Conservation (phyloP, 73 alveolate genomes). For the Paramecium sexaurelia region DNA sequence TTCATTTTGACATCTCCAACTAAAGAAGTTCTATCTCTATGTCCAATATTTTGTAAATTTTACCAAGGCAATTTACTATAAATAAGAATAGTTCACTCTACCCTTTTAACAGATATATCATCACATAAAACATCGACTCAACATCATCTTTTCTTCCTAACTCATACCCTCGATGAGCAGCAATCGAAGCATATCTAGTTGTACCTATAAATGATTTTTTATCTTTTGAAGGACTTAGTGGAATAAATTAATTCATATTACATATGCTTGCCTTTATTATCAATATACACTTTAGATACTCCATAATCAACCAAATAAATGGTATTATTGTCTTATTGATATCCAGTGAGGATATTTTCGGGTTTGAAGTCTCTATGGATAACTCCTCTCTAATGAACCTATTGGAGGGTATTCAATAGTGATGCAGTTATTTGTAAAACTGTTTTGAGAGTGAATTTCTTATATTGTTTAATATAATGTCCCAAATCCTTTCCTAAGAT, state of each 20-base stretch:
- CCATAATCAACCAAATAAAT: conserved; percentile 63
- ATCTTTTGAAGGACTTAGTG: conserved; percentile 23
- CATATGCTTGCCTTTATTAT: conserved; percentile 57
- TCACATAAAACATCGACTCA: conserved; percentile 74
- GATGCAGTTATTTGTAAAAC: conserved; percentile 23
- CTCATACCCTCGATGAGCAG: conserved; percentile 81
- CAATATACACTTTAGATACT: conserved; percentile 63
- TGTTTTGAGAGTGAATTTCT: conserved; percentile 56
- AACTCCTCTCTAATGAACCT: conserved; percentile 58
- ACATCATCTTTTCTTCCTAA: conserved; percentile 84
- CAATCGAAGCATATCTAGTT: conserved; percentile 84
- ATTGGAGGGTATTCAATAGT: conserved; percentile 1
- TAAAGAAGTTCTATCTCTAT: conserved; percentile 60
- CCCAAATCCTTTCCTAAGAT: conserved; percentile 60
- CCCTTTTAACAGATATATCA: conserved; percentile 77
- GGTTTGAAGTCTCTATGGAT: conserved; percentile 70
- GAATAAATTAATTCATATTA: not conserved
- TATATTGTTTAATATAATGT: conserved; percentile 49
- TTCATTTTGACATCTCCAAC: conserved; percentile 56
- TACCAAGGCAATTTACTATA: conserved; percentile 69
- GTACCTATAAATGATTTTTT: conserved; percentile 71
- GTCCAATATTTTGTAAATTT: conserved; percentile 65
- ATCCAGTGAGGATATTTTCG: conserved; percentile 63
- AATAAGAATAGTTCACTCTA: conserved; percentile 1
- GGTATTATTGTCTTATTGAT: conserved; percentile 15